Evolutionary conservation across 179 eudicot genomes (phyloP).

Genomic region (Patellifolia procumbens): DNA sequence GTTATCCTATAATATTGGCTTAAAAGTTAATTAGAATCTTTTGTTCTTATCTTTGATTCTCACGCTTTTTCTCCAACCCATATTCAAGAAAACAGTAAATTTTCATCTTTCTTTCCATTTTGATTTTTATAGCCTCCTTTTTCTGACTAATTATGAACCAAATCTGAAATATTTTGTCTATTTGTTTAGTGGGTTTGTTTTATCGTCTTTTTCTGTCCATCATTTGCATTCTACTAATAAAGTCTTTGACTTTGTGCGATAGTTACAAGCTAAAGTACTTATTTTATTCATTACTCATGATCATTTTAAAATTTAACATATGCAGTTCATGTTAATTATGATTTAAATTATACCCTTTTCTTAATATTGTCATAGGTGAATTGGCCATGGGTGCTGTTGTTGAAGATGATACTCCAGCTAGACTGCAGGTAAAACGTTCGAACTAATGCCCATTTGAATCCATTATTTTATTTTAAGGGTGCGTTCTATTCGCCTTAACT

Average conservation of each 20-base stretch:
- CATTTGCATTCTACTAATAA: no score
- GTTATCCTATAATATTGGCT: no score
- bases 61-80: no score
- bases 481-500: no score
- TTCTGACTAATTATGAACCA: no score
- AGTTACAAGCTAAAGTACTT: no score
- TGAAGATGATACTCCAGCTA: constrained; percentile 20
- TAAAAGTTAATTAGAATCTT: no score
- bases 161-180: background rate
- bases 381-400: no score
- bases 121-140: no score
- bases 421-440: constrained; percentile 30
- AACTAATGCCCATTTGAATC: background rate
- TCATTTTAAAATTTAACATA: background rate
- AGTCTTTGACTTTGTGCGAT: background rate
- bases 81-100: no score
- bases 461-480: background rate
- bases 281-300: background rate
- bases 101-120: no score
- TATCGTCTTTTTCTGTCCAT: background rate
- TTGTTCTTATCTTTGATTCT: no score
- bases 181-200: background rate
- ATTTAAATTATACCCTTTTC: background rate
- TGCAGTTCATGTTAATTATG: background rate
- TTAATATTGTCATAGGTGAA: constrained; percentile 6